Base-by-base conservation (phyloP, 2,329 filamentous ascomycete species). In the Botrytis medusae region DNA sequence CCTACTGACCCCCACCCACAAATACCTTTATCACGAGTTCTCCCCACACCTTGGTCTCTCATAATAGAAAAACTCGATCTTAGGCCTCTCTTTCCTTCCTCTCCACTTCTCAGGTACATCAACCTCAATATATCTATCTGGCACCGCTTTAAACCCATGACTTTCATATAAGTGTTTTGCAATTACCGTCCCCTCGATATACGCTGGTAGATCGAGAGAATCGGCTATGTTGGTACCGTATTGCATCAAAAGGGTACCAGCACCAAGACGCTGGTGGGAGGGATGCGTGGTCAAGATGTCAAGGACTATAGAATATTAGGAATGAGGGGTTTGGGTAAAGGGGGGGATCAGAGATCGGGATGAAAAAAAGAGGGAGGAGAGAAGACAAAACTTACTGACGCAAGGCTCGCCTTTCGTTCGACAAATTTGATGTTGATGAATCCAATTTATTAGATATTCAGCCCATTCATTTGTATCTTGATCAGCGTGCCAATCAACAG, bases 191-290 rank as follows among this genome's bases (percentile, higher is more conserved):
- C 73, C 70, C n/a, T 72, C 75, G 14, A 76, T 72, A 68, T 71
- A 74, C 16, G 65, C 68, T 25, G 72, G 70, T n/a, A 74, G 18
- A 1, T 71, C 72, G 29, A 73, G 57, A 1, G 48, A 48, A 51
- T 77, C 75, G 42, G 76, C 82, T n/a, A 82, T 77, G 12, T 79
- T 73, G 1, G 80, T 80, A 10, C 83, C 82, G 81, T 82, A 84
- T 34, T 79, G 76, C 44, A 84, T 78, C 42, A 84, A 77, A 51
- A 82, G 76, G 48, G 78, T 79, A 2, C 82, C 83, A 2, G 81
- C 78, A 5, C 83, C 83, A 48, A 81, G 80, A 4, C 79, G 77
- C 62, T 83, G 81, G 61, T 80, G 81, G 1, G 79, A 77, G 2
- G 83, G 83, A 46, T 80, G 76, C 3, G 81, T 82, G 72, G 81